A percentile compares a stretch with the other conserved stretches of the same genome.
Conservation (phyloP, 805 yeast genomes). For the Cyberlindnera galapagoensis region DNA sequence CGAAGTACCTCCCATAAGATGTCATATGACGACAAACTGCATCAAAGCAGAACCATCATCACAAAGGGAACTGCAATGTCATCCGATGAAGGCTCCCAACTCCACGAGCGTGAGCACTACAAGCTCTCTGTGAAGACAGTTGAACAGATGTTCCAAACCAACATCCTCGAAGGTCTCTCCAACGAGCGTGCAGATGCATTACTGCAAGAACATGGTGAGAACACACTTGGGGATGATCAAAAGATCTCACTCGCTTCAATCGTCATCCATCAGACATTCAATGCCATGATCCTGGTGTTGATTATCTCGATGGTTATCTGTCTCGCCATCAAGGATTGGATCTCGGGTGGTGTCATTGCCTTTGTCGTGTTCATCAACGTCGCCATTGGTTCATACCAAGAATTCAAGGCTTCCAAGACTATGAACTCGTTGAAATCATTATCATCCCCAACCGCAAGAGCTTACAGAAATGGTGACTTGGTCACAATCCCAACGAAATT, state of each 20-base stretch:
- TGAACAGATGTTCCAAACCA: constrained; percentile 33
- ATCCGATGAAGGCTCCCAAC: constrained; percentile 5
- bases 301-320: constrained; percentile 66
- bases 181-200: constrained; percentile 26
- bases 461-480: constrained; percentile 54
- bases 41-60: constrained; percentile 11
- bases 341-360: constrained; percentile 75
- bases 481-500: constrained; percentile 51
- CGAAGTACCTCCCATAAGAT: too few relatives aligned
- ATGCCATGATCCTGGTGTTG: constrained; percentile 74
- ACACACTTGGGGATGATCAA: constrained; percentile 54
- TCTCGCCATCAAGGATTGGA: constrained; percentile 70
- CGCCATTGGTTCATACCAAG: constrained; percentile 63
- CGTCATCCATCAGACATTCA: constrained; percentile 59
- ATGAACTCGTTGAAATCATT: constrained; percentile 67
- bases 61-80: constrained; percentile 5
- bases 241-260: constrained; percentile 49
- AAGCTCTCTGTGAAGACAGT: constrained; percentile 29
- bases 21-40: constrained; percentile 12
- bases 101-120: constrained; percentile 20
- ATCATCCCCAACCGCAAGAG: constrained; percentile 66
- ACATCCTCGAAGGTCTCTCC: constrained; percentile 42
- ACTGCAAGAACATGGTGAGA: constrained; percentile 42
- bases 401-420: constrained; percentile 68
- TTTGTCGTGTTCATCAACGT: constrained; percentile 61